A percentile compares a stretch with the other conserved stretches of the same genome.
Conservation (phyloP, 352 stramenopile genomes). For the Phytophthora uliginosa region DNA sequence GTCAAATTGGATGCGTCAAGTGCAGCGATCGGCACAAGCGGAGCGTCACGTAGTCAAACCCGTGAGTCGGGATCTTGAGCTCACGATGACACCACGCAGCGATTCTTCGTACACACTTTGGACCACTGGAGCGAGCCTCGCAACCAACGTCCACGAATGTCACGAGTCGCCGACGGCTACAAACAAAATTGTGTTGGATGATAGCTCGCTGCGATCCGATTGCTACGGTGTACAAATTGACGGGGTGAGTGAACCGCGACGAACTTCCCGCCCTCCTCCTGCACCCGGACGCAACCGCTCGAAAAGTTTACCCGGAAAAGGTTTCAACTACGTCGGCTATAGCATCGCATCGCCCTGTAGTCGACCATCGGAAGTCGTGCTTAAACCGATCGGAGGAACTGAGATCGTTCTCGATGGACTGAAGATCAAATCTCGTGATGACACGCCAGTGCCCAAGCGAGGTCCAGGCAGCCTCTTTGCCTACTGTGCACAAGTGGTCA, state of each 20-base stretch:
- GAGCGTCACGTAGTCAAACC: conserved; percentile 8
- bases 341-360: conserved; percentile 12
- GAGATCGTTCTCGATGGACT: conserved; percentile 21
- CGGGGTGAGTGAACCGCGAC: not conserved
- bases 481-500: conserved; percentile 55
- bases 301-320: conserved; percentile 22
- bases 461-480: conserved; percentile 39
- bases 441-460: conserved; percentile 33
- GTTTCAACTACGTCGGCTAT: conserved; percentile 28
- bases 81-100: conserved; percentile 17
- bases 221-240: conserved; percentile 9
- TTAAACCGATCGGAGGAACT: conserved; percentile 8
- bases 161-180: conserved; percentile 13
- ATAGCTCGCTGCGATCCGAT: not conserved
- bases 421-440: conserved; percentile 3
- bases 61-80: conserved; percentile 17
- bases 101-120: conserved; percentile 29
- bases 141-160: conserved; percentile 18
- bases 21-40: conserved; percentile 25
- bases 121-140: conserved; percentile 5
- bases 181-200: conserved; percentile 5
- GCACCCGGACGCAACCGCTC: conserved; percentile 25
- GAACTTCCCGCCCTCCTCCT: conserved; percentile 15
- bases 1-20: conserved; percentile 32
- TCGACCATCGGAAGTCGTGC: not conserved